Evolutionary conservation across 345 rosid genomes (phyloP), one percentile per base, ranked within the genome.

Genomic region (Conringia planisiliqua): DNA sequence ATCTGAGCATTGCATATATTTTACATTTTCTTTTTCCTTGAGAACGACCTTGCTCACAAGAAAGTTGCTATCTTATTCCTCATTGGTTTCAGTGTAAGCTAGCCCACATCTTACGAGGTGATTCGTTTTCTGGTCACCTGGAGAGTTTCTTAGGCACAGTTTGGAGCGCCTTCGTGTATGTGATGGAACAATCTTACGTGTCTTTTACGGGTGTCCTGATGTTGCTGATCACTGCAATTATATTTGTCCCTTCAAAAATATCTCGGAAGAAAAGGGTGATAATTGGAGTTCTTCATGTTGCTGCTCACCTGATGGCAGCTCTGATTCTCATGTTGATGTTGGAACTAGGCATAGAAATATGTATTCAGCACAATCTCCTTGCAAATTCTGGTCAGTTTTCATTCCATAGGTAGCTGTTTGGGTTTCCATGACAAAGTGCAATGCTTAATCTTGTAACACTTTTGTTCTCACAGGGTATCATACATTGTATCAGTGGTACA

Each of bases 401-500:
- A 46, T 73, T 57, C 39, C 46, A 27, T 24, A 8, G 59, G 50
- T 8, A 36, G 3, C 40, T 75, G 36, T 61, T 56, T 65, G 36
- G 62, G 26, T 20, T 48, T 48, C 24, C 40, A 44, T 29, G 59
- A 17, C 65, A 44, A 33, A 27, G 39, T 66, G 54, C 66, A 7
- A 16, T 11, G 62, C 51, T 70, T 44, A 58, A 11, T 29, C 38
- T 64, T 22, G 66, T 1, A 38, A 42, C 58, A 32, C 17, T 24
- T 57, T 70, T 58, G 54, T 24, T 54, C 35, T 47, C 78, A 33
- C 84, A 95, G 99, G 99, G 75, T 95, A 95, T 78, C 99, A 95
- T 81, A 73, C 96, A 17, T 83, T 95, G 71, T 95, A 90, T 61
- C 88, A 92, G 87, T 95, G 99, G 99, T 95, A 95, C 85, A 88